These are phyloP conservation scores for Macrotyloma uniflorum DNA, from an alignment of 306 rosid species.

Conservation along the genomic window DNA sequence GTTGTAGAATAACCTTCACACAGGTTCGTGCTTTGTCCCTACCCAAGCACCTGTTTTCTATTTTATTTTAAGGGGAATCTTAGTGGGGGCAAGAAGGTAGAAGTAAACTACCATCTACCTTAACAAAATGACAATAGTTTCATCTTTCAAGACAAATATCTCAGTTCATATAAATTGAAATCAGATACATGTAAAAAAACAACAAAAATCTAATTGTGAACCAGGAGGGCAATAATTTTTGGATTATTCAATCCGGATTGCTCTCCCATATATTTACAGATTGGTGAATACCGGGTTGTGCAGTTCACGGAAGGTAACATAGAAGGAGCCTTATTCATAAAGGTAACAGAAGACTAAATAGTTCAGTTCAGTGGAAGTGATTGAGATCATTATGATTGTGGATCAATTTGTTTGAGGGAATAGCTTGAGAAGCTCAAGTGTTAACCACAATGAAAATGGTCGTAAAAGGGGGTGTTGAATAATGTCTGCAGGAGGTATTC, in stretches of 20 bases:
- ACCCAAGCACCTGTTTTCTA: not conserved
- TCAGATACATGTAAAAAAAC: conserved; percentile 30
- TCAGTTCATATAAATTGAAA: conserved; percentile 35
- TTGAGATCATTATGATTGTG: conserved; percentile 45
- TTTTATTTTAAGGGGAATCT: not conserved
- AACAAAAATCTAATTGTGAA: conserved; percentile 14
- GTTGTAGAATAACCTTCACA: too few relatives aligned
- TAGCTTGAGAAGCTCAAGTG: not conserved
- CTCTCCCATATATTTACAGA: too few relatives aligned
- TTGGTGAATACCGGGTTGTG: too few relatives aligned
- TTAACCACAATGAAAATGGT: not conserved
- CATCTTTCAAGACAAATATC: conserved; percentile 33
- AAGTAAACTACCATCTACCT: conserved; percentile 20
- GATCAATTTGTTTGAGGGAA: conserved; percentile 24
- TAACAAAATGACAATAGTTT: conserved; percentile 26
- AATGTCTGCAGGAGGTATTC: too few relatives aligned
- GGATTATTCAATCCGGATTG: too few relatives aligned
- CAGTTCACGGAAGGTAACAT: too few relatives aligned
- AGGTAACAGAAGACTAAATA: conserved; percentile 66
- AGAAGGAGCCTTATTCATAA: conserved; percentile 55
- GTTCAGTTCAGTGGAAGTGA: conserved; percentile 52
- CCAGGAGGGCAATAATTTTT: too few relatives aligned
- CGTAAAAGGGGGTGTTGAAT: not conserved
- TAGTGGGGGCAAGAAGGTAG: not conserved
- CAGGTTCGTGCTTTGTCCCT: not conserved